phyloP scores from a whole-genome alignment of 2,329 filamentous ascomycete species.

The Clonostachys rosea region DNA sequence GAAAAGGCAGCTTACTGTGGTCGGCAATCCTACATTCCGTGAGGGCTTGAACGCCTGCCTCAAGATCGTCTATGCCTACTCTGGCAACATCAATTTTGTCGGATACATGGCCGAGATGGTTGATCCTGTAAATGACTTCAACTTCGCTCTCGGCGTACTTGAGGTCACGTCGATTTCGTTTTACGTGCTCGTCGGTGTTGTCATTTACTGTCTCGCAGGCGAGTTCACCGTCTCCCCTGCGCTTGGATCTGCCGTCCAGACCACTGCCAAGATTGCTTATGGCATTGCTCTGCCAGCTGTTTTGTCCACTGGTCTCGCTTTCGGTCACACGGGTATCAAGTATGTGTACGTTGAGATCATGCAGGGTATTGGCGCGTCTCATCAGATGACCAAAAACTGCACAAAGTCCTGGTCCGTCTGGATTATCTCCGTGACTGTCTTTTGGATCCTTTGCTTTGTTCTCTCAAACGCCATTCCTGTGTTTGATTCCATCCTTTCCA shows the following conservation, averaged over 20 bases:
- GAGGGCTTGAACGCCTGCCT: slow-evolving; percentile 24
- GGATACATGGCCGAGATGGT: slow-evolving; percentile 26
- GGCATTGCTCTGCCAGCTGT: slow-evolving; percentile 20
- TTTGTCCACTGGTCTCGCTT: slow-evolving; percentile 19
- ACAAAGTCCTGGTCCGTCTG: slow-evolving; percentile 24
- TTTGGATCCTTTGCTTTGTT: slow-evolving; percentile 25
- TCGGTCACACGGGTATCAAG: slow-evolving; percentile 25
- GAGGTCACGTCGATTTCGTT: slow-evolving; percentile 22
- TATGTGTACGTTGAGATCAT: slow-evolving; percentile 24
- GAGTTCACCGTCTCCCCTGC: slow-evolving; percentile 23
- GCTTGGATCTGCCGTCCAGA: slow-evolving; percentile 20
- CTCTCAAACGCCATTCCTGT: slow-evolving; percentile 27
- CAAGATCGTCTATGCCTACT: slow-evolving; percentile 26
- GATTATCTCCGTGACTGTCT: slow-evolving; percentile 22
- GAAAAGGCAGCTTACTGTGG: slow-evolving; percentile 17
- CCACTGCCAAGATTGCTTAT: slow-evolving; percentile 23
- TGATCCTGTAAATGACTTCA: slow-evolving; percentile 20
- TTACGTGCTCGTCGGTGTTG: slow-evolving; percentile 21
- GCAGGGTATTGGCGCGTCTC: slow-evolving; percentile 15
- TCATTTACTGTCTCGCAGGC: slow-evolving; percentile 20
- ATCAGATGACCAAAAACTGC: slow-evolving; percentile 22
- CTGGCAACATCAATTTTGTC: slow-evolving; percentile 28
- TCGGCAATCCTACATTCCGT: slow-evolving; percentile 19
- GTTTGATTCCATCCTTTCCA: slow-evolving; percentile 28
- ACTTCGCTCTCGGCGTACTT: slow-evolving; percentile 18